Base-by-base conservation (phyloP, 768 basidiomycete species). In the Postia placenta region DNA sequence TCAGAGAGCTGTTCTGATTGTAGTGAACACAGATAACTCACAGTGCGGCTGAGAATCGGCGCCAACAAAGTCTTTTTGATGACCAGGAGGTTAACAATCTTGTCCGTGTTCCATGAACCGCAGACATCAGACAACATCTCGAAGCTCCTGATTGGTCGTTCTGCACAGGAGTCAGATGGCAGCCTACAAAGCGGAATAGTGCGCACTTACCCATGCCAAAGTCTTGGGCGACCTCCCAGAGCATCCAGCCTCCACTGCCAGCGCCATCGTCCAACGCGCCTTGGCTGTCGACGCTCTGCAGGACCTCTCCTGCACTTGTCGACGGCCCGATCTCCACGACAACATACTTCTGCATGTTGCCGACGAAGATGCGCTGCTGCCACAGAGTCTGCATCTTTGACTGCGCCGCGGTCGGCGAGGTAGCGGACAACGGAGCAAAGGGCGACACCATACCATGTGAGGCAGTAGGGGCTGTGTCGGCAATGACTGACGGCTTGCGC, bases 171-270 rank as follows among this genome's bases (percentile, higher is more conserved):
- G 42, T 24, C 17, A 56, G 51, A 47, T 26, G 20, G 12, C 26
- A n/a, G 40, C 25, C 3, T 28, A 17, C n/a, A 2, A 20, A 17
- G 11, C 5, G 24, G n/a, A 9, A 19, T 15, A 11, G 19, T 36
- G 19, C n/a, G 7, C 14, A 65, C 80, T 49, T 61, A 94, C 93
- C 93, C 83, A 94, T 87, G 50, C 92, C 93, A 61, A 93, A 86
- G 60, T 93, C 89, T 54, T 90, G 86, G 27, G 88, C 88, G 24
- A 94, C 66, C 68, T 98, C 95, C 64, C 79, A 94, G 24, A 98
- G 64, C 76, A 93, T 92, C 89, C 91, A 96, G 5, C 79, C 83
- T 4, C 75, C 81, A n/a, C 66, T 71, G 1, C 78, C 79, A 2
- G 66, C 67, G 67, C 74, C 78, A 40, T 78, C 76, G 37, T 76